Conservation (phyloP, 2,329 filamentous ascomycete genomes). For the Aureobasidium lini region DNA sequence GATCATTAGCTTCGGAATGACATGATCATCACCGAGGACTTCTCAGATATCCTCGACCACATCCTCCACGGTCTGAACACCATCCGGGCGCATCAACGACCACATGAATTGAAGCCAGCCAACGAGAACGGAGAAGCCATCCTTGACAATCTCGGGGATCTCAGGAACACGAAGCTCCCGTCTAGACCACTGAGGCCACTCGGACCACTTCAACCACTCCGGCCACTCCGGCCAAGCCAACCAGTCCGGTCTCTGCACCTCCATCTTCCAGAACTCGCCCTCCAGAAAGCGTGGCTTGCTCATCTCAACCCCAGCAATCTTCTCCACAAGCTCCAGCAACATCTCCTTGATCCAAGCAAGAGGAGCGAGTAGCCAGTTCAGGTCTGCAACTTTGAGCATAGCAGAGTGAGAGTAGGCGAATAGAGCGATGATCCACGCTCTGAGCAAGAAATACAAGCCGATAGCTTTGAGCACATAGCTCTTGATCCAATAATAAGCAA, state of each 20-base stretch:
- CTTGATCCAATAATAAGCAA: slow-evolving; percentile 7
- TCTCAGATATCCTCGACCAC: not conserved
- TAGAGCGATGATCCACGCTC: not conserved
- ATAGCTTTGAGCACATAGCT: not conserved
- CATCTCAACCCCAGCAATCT: not conserved
- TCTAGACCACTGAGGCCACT: not conserved
- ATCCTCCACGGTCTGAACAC: not conserved
- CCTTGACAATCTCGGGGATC: not conserved
- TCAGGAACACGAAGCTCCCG: not conserved
- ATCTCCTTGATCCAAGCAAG: not conserved
- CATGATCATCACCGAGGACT: not conserved
- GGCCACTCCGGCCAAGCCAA: too few species aligned
- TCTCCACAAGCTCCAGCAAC: not conserved
- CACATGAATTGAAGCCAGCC: not conserved
- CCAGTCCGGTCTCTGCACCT: not conserved
- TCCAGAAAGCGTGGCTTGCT: not conserved
- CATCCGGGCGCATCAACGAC: not conserved
- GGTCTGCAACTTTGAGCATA: not conserved
- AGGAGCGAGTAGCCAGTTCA: not conserved
- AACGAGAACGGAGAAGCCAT: not conserved
- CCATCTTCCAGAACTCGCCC: not conserved
- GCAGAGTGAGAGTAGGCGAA: not conserved
- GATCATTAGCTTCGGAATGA: too few species aligned
- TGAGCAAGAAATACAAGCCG: not conserved
- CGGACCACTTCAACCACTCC: not conserved